Base-by-base conservation (phyloP, 352 stramenopile species). In the Blastocystis sp. region DNA sequence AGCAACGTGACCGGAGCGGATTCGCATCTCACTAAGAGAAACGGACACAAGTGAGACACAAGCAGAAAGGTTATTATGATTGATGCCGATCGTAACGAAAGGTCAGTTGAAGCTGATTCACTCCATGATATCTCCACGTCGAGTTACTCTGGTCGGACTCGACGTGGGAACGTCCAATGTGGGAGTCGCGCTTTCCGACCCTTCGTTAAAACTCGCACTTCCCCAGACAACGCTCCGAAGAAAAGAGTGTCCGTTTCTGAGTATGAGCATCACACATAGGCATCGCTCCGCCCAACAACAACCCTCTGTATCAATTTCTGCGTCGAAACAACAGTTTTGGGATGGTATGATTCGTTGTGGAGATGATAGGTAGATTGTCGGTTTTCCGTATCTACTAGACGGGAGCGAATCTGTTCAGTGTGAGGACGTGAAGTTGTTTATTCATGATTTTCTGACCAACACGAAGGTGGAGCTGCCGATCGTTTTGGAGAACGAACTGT, bases 401-500 rank as follows among this genome's bases (percentile, higher is more conserved):
- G 67, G 46, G 24, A 44, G 53, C 21, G 67, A 78, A 27, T 78
- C 67, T 59, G 18, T 78, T 29, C 67, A 78, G 67, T 78, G 67
- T 36, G 67, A 78, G 44, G 67, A 78, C 21, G 42, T 78, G 4
- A 78, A 78, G 32, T 36, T 78, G 24, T 78, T 78, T 61, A 40
- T 78, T 46, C 67, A 78, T 27, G 21, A 54, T 6, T 78, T 78
- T 40, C n/a, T 29, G 46, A 78, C 7, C 8, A 49, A 61, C 32
- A 78, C 44, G 18, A 14, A 46, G 36, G 34, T 61, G n/a, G 8
- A 14, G 7, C 9, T 78, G 44, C 67, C 67, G 4, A 29, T 78
- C 44, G 67, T 78, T n/a, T 56, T 48, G 14, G 21, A 78, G 4
- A 53, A 78, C 34, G 67, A 78, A 61, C 24, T 21, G 67, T 49